phyloP scores from a whole-genome alignment of 768 basidiomycete genomes.

The Austroboletus eburneus region DNA sequence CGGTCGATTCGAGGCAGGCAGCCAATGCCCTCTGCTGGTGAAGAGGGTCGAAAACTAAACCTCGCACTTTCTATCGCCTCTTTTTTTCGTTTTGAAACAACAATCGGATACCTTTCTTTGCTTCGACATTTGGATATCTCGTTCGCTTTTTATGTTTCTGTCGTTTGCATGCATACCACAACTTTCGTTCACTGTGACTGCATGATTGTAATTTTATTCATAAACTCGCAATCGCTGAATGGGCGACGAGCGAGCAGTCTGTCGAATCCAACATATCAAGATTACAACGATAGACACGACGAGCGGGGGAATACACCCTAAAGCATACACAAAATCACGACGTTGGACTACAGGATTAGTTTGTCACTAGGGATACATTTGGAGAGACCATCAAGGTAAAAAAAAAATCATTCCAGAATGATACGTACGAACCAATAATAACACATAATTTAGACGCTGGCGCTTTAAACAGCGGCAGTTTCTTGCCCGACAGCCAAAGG shows the following conservation, averaged over 20 bases:
- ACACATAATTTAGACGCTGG: slow-evolving; percentile 9
- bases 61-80: not conserved
- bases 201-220: no score
- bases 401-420: slow-evolving; percentile 1
- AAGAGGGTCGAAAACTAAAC: slow-evolving; percentile 26
- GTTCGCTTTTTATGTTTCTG: no score
- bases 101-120: no score
- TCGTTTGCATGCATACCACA: no score
- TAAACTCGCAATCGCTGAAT: no score
- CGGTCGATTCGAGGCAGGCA: slow-evolving; percentile 52
- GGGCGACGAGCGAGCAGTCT: no score
- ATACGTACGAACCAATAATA: slow-evolving; percentile 10
- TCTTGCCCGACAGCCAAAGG: not conserved
- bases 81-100: no score
- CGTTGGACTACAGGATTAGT: slow-evolving; percentile 8
- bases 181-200: no score
- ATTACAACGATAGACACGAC: slow-evolving; percentile 9
- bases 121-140: no score
- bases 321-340: slow-evolving; percentile 5
- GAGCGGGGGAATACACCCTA: slow-evolving; percentile 6
- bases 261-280: slow-evolving; percentile 9
- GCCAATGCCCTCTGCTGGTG: slow-evolving; percentile 58
- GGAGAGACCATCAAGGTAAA: not conserved
- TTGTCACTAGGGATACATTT: slow-evolving; percentile 25
- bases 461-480: not conserved